Percentiles rank a stretch among this genome's conserved stretches.
These are phyloP conservation scores for Bauhinia variegata DNA, from an alignment of 306 rosid genomes.

Conservation along the genomic window DNA sequence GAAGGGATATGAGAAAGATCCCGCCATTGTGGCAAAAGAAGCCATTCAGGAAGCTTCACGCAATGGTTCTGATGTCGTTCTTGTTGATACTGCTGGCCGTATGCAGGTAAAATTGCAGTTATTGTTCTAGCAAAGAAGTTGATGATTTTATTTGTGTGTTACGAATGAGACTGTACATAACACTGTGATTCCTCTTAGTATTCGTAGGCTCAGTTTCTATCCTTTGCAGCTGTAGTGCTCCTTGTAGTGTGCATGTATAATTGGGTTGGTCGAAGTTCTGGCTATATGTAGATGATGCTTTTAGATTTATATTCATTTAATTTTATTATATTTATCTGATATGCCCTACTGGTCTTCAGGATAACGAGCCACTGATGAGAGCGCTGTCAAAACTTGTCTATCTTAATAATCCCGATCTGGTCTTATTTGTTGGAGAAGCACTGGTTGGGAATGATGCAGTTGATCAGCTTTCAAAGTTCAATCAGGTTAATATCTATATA, in stretches of 20 bases:
- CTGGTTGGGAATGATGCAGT: slow-evolving; percentile 98
- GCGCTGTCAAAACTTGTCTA: slow-evolving; percentile 90
- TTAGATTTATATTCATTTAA: not conserved
- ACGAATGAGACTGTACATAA: not conserved
- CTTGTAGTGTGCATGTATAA: not conserved
- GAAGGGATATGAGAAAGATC: slow-evolving; percentile 99
- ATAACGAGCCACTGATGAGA: slow-evolving; percentile 97
- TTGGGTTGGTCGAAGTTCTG: slow-evolving; percentile 14
- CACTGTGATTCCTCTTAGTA: slow-evolving; percentile 1
- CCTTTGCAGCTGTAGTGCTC: slow-evolving; percentile 16
- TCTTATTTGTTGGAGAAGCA: slow-evolving; percentile 97
- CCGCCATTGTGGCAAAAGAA: slow-evolving; percentile 96
- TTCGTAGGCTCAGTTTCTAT: slow-evolving; percentile 4
- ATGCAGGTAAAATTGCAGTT: slow-evolving; percentile 72
- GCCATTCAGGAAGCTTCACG: slow-evolving; percentile 93
- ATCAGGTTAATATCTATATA: slow-evolving; percentile 64
- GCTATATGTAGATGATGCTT: slow-evolving; percentile 14
- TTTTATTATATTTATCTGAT: not conserved
- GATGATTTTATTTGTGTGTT: slow-evolving; percentile 16
- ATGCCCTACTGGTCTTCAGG: slow-evolving; percentile 55
- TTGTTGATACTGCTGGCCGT: slow-evolving; percentile 98
- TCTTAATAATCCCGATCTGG: slow-evolving; percentile 92
- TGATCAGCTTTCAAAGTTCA: slow-evolving; percentile 96
- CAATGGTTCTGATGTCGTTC: slow-evolving; percentile 95
- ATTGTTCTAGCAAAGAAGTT: not conserved